Evolutionary conservation across 192 early-diverging fungal species (phyloP), one percentile per base, ranked within the genome.

Genomic region (Polychytrium aggregatum): DNA sequence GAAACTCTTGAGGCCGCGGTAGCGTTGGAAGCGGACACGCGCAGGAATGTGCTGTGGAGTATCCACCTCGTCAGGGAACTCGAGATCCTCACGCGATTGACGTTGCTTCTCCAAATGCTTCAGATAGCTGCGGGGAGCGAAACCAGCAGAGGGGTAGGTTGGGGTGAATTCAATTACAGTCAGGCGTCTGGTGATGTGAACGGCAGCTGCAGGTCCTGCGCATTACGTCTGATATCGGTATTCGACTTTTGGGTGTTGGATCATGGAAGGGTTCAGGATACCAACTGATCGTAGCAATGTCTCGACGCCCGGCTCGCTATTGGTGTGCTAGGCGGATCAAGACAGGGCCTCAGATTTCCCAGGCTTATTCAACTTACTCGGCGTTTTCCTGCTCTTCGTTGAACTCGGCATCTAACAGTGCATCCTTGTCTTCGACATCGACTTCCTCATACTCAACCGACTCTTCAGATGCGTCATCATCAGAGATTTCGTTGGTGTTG

Each of bases 21-120:
- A 98, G 53, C 84, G 76, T n/a, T 81, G 78, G 67, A 98, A 98
- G 53, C 95, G 77, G 35, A 77, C 63, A 29, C 86, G 74, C 9
- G 95, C 91, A 1, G 86, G 57, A 20, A 82, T 59, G 52, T 92
- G 83, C 53, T 81, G 71, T 0, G 95, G 95, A 24, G 95, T 96
- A 47, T 98, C 90, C 21, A 96, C 79, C 64, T 98, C 95, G 60
- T 98, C 95, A 6, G 95, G 95, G 68, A 95, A 96, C 55, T 90
- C 76, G 41, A 71, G 51, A 55, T 98, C 83, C 33, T 88, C 82
- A n/a, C 73, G 80, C 45, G 74, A 67, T 41, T 75, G 62, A 47
- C 81, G 62, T 48, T 86, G 82, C 33, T 67, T 62, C 30, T 69
- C 68, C 25, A 87, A 57, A 53, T 81, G 84, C 34, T 79, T 81